These are phyloP conservation scores for Trichoderma brevicompactum DNA, from an alignment of 2,329 filamentous ascomycete genomes.

Conservation along the genomic window DNA sequence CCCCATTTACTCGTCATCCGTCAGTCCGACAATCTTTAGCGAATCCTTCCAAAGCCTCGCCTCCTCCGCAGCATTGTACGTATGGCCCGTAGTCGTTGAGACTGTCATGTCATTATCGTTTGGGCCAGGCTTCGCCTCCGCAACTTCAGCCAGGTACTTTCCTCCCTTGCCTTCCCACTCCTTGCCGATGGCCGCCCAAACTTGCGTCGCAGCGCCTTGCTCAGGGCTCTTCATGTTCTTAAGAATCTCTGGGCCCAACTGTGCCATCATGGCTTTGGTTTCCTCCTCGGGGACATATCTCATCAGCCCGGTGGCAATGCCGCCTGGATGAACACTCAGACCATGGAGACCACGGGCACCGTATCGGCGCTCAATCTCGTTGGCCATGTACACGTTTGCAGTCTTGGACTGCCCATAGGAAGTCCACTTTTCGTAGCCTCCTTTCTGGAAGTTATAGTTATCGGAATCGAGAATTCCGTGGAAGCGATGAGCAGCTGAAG, in stretches of 20 bases:
- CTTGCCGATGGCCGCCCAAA: constrained; percentile 49
- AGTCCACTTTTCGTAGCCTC: constrained; percentile 36
- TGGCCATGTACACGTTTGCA: constrained; percentile 55
- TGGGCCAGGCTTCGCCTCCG: constrained; percentile 35
- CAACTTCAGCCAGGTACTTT: constrained; percentile 50
- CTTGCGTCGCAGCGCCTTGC: constrained; percentile 55
- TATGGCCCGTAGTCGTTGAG: constrained; percentile 33
- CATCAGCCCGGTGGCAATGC: constrained; percentile 37
- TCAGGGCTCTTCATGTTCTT: constrained; percentile 7
- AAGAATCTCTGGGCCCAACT: background rate
- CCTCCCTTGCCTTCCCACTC: constrained; percentile 53
- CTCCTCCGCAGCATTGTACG: constrained; percentile 47
- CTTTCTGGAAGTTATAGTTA: constrained; percentile 33
- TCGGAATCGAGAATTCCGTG: constrained; percentile 12
- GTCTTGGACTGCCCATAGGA: constrained; percentile 55
- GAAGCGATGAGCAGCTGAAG: constrained; percentile 16
- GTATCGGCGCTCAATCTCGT: constrained; percentile 54
- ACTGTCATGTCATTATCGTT: constrained; percentile 10
- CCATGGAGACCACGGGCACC: constrained; percentile 49
- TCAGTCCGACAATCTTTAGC: constrained; percentile 26
- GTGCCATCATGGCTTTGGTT: background rate
- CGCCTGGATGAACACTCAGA: constrained; percentile 47
- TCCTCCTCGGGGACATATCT: constrained; percentile 15
- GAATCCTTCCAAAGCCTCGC: constrained; percentile 46
- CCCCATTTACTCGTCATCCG: constrained; percentile 4